These are phyloP conservation scores for Eutypa lata DNA, from an alignment of 2,329 filamentous ascomycete species.

Conservation along the genomic window DNA sequence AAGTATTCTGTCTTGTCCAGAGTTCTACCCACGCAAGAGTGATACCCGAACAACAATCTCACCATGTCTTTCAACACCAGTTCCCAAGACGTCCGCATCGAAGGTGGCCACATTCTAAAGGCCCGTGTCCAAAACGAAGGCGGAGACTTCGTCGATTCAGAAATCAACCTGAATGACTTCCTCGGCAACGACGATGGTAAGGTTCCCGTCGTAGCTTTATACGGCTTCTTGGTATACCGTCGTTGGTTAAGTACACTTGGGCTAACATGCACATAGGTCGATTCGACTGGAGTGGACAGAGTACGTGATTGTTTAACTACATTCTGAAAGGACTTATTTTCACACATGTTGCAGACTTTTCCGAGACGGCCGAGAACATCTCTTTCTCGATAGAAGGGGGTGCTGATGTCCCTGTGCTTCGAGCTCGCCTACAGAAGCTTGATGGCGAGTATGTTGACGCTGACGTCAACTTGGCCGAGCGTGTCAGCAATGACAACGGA, in stretches of 20 bases:
- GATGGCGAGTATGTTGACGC: slow-evolving; percentile 38
- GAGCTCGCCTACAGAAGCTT: slow-evolving; percentile 41
- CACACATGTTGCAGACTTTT: slow-evolving; percentile 35
- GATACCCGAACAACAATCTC: background rate
- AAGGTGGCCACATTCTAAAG: slow-evolving; percentile 46
- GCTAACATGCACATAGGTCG: slow-evolving; percentile 8
- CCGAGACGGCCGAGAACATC: slow-evolving; percentile 43
- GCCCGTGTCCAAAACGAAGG: slow-evolving; percentile 37
- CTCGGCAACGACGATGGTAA: slow-evolving; percentile 52
- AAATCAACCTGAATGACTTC: slow-evolving; percentile 46
- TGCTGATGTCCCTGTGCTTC: slow-evolving; percentile 48
- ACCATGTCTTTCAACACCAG: slow-evolving; percentile 50
- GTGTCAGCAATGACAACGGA: slow-evolving; percentile 52
- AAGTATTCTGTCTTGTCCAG: no score
- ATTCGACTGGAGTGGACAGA: slow-evolving; percentile 16
- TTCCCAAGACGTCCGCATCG: slow-evolving; percentile 43
- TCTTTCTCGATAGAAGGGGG: slow-evolving; percentile 48
- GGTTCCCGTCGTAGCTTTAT: background rate
- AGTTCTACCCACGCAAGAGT: no score
- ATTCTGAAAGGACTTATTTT: background rate
- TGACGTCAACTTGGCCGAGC: slow-evolving; percentile 55
- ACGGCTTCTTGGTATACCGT: slow-evolving; percentile 26
- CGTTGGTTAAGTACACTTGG: no score
- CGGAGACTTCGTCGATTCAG: slow-evolving; percentile 41
- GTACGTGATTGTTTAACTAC: slow-evolving; percentile 1